Evolutionary conservation across 2,329 filamentous ascomycete species (phyloP).

Genomic region (Cercospora beticola): DNA sequence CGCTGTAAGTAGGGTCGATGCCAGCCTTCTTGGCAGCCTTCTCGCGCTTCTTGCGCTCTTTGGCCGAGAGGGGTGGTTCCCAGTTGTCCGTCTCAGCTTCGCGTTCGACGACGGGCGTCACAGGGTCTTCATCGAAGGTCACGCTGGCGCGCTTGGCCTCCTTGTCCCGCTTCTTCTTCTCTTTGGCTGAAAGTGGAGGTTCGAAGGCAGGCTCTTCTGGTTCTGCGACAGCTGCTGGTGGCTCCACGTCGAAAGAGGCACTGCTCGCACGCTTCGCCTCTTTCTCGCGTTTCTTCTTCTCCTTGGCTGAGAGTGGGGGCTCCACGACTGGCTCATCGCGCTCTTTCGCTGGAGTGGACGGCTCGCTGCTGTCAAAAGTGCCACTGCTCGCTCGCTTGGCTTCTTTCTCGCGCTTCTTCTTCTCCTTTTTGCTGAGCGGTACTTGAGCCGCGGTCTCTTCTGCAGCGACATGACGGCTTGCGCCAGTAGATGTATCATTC

Average conservation of each 20-base stretch:
- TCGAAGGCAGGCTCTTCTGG: conserved; percentile 34
- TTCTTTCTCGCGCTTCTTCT: conserved; percentile 41
- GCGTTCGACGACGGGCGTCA: conserved; percentile 11
- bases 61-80: conserved; percentile 40
- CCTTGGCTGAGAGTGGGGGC: conserved; percentile 5
- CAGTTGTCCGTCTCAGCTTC: conserved; percentile 27
- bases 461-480: conserved; percentile 1
- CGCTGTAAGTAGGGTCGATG: conserved; percentile 15
- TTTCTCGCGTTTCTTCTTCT: conserved; percentile 40
- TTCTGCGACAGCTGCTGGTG: conserved; percentile 2
- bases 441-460: conserved; percentile 34
- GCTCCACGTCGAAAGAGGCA: conserved; percentile 17
- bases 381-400: conserved; percentile 31
- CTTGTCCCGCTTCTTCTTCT: conserved; percentile 49
- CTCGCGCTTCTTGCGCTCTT: conserved; percentile 48
- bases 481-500: neutral
- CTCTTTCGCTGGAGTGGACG: conserved; percentile 15
- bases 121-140: conserved; percentile 18
- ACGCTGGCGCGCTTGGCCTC: conserved; percentile 35
- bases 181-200: conserved; percentile 38
- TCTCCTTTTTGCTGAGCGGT: conserved; percentile 36
- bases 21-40: conserved; percentile 40
- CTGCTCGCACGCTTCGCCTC: conserved; percentile 34
- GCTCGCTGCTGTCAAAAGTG: conserved; percentile 19
- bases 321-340: conserved; percentile 1